A percentile compares a stretch with the other conserved stretches of the same genome.
Evolutionary conservation across 2,329 filamentous ascomycete species (phyloP).

Genomic region (Beauveria rudraprayagi): DNA sequence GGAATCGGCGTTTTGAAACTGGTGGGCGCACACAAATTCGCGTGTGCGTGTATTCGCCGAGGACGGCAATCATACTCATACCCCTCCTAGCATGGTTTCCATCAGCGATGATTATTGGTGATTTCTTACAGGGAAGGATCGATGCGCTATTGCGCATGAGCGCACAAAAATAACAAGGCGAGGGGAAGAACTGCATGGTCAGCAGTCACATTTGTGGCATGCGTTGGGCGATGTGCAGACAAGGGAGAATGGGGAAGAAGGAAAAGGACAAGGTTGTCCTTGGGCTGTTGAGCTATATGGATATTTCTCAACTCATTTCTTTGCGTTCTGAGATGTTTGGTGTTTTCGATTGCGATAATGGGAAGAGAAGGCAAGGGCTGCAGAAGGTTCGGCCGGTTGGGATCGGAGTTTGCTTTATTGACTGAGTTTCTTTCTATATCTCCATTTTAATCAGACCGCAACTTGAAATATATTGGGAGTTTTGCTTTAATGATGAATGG

Average conservation of each 20-base stretch:
- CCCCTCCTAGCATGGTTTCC: not conserved
- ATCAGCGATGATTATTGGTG: conserved; percentile 4
- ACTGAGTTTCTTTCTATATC: not conserved
- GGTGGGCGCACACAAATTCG: not conserved
- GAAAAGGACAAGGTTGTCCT: not conserved
- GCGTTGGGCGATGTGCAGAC: not conserved
- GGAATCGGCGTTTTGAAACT: conserved; percentile 9
- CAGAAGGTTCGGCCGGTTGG: not conserved
- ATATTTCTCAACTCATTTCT: conserved; percentile 5
- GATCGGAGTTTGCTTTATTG: conserved; percentile 1
- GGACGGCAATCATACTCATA: conserved; percentile 7
- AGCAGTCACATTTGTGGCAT: not conserved
- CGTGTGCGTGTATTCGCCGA: not conserved
- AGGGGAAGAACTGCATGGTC: not conserved
- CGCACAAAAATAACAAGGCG: not conserved
- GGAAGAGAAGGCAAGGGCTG: not conserved
- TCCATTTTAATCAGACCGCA: conserved; percentile 5
- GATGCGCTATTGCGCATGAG: not conserved
- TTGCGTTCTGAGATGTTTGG: not conserved
- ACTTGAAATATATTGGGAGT: conserved; percentile 7
- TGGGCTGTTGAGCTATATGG: not conserved
- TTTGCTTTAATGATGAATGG: not conserved
- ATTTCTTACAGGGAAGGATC: not conserved
- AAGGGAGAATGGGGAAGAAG: not conserved
- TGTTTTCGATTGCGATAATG: not conserved